These are phyloP conservation scores for Sporisorium exsertum DNA, from an alignment of 1,284 basidiomycete genomes.

Conservation along the genomic window DNA sequence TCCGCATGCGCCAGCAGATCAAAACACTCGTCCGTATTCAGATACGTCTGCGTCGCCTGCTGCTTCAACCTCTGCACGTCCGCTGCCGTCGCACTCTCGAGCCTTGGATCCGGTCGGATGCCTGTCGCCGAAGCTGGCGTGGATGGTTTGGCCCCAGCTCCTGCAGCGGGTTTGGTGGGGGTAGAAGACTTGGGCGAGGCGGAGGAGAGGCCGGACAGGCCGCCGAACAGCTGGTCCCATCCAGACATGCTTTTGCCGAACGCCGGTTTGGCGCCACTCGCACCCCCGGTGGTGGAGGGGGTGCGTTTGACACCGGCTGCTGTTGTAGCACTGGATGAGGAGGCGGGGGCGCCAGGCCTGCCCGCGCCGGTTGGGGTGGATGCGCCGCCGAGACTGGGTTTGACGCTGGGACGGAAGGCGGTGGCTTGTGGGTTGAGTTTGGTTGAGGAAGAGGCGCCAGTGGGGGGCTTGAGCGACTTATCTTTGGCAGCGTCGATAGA, in stretches of 20 bases:
- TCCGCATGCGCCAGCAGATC: slow-evolving; percentile 53
- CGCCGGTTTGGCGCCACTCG: slow-evolving; percentile 21
- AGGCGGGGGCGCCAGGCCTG: slow-evolving; percentile 3
- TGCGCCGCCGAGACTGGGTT: slow-evolving; percentile 10
- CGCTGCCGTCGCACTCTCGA: slow-evolving; percentile 17
- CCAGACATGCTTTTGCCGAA: slow-evolving; percentile 51
- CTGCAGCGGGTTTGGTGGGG: slow-evolving; percentile 8
- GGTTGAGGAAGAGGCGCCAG: slow-evolving; percentile 3
- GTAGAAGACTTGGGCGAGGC: slow-evolving; percentile 15
- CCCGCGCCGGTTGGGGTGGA: slow-evolving; percentile 21
- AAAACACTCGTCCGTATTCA: slow-evolving; percentile 47
- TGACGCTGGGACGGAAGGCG: slow-evolving; percentile 31
- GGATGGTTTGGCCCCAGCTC: slow-evolving; percentile 7
- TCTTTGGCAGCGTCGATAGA: slow-evolving; percentile 44
- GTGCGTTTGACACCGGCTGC: slow-evolving; percentile 12
- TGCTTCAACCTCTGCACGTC: slow-evolving; percentile 23
- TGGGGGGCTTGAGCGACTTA: slow-evolving; percentile 28
- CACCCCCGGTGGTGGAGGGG: neutral
- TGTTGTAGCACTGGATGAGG: neutral
- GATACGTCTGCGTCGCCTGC: slow-evolving; percentile 11
- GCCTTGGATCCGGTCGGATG: slow-evolving; percentile 30
- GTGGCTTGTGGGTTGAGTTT: slow-evolving; percentile 45
- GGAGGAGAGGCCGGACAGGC: slow-evolving; percentile 25
- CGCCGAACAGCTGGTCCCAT: slow-evolving; percentile 53
- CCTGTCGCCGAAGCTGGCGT: slow-evolving; percentile 19